Percentiles rank a stretch among this genome's conserved stretches.
These are phyloP conservation scores for Pezicula rhizophila DNA, from an alignment of 2,329 filamentous ascomycete species.

Conservation along the genomic window DNA sequence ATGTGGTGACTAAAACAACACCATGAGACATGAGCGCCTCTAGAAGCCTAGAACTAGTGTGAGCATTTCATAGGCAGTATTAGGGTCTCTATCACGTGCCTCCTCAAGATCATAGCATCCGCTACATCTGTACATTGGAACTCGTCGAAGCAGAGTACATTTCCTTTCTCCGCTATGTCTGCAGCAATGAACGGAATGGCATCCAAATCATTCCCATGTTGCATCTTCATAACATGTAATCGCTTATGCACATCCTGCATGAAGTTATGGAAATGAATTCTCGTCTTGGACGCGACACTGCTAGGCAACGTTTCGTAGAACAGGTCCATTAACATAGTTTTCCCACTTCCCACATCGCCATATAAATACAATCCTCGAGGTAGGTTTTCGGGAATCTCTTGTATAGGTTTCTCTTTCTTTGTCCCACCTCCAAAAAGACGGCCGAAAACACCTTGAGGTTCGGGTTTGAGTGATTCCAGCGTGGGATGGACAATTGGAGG, in stretches of 20 bases:
- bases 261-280: constrained; percentile 99
- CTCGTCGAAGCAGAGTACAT: constrained; percentile 94
- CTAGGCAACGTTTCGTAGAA: constrained; percentile 88
- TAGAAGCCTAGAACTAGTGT: constrained; percentile 52
- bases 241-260: constrained; percentile 97
- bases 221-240: constrained; percentile 83
- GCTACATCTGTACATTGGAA: constrained; percentile 98
- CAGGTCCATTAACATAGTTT: constrained; percentile 99
- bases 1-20: constrained; percentile 93
- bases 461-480: constrained; percentile 61
- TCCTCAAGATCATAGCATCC: constrained; percentile 93
- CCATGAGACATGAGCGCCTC: constrained; percentile 92
- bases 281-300: constrained; percentile 74
- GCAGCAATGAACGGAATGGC: constrained; percentile 87
- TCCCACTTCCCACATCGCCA: constrained; percentile 93
- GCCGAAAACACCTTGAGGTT: constrained; percentile 45
- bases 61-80: constrained; percentile 2
- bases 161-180: constrained; percentile 80
- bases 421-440: constrained; percentile 52
- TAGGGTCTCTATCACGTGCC: constrained; percentile 36
- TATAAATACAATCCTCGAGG: constrained; percentile 91
- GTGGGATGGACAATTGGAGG: constrained; percentile 71
- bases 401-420: constrained; percentile 28
- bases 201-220: constrained; percentile 83
- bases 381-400: constrained; percentile 62